phyloP scores from a whole-genome alignment of 2,329 filamentous ascomycete species.

The Penicillium sp. region DNA sequence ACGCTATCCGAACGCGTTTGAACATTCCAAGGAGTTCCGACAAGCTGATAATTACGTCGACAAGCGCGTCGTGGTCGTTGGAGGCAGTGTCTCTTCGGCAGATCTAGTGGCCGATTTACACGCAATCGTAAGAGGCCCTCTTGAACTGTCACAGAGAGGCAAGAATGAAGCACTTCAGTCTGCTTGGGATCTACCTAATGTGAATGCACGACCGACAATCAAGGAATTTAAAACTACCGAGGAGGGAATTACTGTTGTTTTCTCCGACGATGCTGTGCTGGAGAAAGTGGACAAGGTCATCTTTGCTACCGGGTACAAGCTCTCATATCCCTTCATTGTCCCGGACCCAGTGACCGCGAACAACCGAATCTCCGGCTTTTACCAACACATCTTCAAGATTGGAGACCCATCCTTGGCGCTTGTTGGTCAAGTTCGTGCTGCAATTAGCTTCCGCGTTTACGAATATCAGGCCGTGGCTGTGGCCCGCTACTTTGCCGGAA shows the following conservation, averaged over 20 bases:
- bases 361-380: conserved; percentile 29
- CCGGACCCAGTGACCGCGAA: conserved; percentile 25
- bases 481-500: conserved; percentile 30
- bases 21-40: conserved; percentile 43
- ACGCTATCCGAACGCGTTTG: conserved; percentile 34
- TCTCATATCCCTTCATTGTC: conserved; percentile 32
- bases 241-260: conserved; percentile 13
- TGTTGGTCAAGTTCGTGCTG: conserved; percentile 31
- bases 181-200: conserved; percentile 28
- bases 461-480: conserved; percentile 36
- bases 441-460: conserved; percentile 32
- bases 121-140: conserved; percentile 19
- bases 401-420: conserved; percentile 32
- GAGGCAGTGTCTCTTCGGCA: conserved; percentile 32
- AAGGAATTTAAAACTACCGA: conserved; percentile 6
- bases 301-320: conserved; percentile 35
- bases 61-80: conserved; percentile 33
- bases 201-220: conserved; percentile 23
- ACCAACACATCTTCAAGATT: conserved; percentile 35
- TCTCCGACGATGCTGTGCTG: conserved; percentile 22
- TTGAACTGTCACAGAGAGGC: conserved; percentile 25
- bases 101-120: conserved; percentile 31
- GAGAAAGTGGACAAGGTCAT: conserved; percentile 29
- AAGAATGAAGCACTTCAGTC: conserved; percentile 21
- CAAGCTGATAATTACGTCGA: conserved; percentile 39